These are phyloP conservation scores for Leucogyrophana mollusca DNA, from an alignment of 768 basidiomycete species.

Conservation along the genomic window DNA sequence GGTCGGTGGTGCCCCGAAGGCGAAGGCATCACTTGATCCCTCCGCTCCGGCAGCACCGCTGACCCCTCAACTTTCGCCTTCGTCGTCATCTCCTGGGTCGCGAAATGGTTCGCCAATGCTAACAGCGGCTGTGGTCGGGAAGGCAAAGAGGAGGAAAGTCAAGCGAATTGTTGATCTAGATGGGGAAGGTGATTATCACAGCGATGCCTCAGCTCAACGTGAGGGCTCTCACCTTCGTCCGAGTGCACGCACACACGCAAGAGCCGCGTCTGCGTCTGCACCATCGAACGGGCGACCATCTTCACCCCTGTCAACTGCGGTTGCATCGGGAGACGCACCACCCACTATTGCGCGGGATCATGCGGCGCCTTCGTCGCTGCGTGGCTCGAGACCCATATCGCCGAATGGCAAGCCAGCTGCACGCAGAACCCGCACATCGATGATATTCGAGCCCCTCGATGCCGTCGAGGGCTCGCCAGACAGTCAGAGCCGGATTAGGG, in stretches of 20 bases:
- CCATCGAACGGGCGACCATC: constrained; percentile 2
- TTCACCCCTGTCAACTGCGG: no score
- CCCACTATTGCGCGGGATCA: no score
- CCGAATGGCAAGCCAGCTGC: neutral
- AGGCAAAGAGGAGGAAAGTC: constrained; percentile 55
- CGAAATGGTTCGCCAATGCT: constrained; percentile 46
- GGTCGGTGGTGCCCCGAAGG: constrained; percentile 39
- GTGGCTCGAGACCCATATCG: constrained; percentile 9
- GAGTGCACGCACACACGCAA: no score
- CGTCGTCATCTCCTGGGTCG: constrained; percentile 37
- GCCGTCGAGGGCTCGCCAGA: neutral
- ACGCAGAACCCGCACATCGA: constrained; percentile 10
- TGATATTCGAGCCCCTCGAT: constrained; percentile 50
- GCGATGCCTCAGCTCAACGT: constrained; percentile 25
- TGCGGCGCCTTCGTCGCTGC: constrained; percentile 2
- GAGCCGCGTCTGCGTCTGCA: constrained; percentile 5
- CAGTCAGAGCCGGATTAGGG: constrained; percentile 34
- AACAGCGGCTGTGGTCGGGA: constrained; percentile 35
- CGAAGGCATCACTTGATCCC: constrained; percentile 3
- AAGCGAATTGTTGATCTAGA: constrained; percentile 82
- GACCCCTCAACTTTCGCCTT: constrained; percentile 24
- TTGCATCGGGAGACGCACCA: no score
- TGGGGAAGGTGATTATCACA: constrained; percentile 37
- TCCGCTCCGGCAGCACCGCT: constrained; percentile 18
- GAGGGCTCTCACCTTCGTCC: constrained; percentile 12